Evolutionary conservation across 306 rosid species (phyloP).

Genomic region (Citrullus colocynthis): DNA sequence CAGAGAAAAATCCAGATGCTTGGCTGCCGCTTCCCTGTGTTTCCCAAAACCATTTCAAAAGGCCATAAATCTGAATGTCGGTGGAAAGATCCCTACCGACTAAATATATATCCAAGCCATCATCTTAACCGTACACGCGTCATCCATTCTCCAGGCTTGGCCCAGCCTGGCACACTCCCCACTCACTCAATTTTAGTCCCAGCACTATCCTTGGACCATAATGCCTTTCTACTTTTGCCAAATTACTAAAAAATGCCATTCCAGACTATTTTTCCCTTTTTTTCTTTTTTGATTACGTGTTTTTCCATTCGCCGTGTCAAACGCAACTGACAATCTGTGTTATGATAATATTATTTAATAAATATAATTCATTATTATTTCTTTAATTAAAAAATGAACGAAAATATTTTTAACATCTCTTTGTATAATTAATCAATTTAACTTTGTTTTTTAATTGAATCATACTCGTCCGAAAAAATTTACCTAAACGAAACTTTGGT

Average conservation of each 20-base stretch:
- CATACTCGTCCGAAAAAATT: no score
- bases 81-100: background rate
- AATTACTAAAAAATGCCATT: background rate
- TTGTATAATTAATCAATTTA: no score
- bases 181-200: background rate
- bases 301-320: background rate
- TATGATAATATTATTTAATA: background rate
- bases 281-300: no score
- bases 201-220: background rate
- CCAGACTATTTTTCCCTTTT: background rate
- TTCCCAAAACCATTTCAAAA: background rate
- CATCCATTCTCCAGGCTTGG: background rate
- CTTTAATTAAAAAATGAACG: no score
- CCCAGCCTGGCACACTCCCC: slow-evolving; percentile 1
- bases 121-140: background rate
- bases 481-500: no score
- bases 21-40: background rate
- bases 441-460: no score
- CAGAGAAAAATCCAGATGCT: background rate
- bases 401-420: no score
- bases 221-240: background rate
- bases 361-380: background rate
- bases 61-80: slow-evolving; percentile 5
- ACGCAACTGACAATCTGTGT: background rate
- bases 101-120: background rate